phyloP scores from a whole-genome alignment of 202 grass and related monocot species.

The Dendrocalamus latiflorus region DNA sequence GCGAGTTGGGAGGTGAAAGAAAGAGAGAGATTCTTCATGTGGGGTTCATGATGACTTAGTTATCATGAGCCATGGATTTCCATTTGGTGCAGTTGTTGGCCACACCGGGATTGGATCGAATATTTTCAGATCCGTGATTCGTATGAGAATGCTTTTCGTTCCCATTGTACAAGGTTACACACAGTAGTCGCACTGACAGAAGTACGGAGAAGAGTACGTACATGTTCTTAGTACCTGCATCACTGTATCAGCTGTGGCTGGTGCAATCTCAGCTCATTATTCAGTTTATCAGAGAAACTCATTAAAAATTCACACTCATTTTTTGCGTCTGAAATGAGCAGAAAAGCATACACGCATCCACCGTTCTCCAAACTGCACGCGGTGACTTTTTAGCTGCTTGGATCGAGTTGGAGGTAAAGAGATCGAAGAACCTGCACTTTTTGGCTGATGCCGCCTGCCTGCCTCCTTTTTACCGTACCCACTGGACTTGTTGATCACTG shows the following conservation, averaged over 20 bases:
- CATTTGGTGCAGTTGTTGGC: slow-evolving; percentile 18
- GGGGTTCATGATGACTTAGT: slow-evolving; percentile 41
- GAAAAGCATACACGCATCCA: too few relatives aligned
- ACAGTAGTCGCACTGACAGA: not conserved
- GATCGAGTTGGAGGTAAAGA: not conserved
- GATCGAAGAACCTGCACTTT: not conserved
- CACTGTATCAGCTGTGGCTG: not conserved
- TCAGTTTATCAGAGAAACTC: not conserved
- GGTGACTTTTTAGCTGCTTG: not conserved
- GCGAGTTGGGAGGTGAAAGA: slow-evolving; percentile 32
- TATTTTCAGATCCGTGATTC: not conserved
- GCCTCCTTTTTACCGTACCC: slow-evolving; percentile 7
- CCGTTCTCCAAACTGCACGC: not conserved
- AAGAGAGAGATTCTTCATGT: slow-evolving; percentile 9
- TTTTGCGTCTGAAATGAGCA: not conserved
- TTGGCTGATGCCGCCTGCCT: not conserved
- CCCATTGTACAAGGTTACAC: not conserved
- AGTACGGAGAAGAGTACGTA: not conserved
- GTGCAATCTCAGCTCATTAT: not conserved
- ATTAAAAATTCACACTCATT: not conserved
- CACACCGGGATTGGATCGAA: slow-evolving; percentile 24
- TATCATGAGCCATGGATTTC: slow-evolving; percentile 22
- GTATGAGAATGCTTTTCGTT: not conserved
- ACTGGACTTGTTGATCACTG: not conserved
- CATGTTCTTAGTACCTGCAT: not conserved